Conservation (phyloP, 1,284 basidiomycete genomes). For the Athelia sp. region DNA sequence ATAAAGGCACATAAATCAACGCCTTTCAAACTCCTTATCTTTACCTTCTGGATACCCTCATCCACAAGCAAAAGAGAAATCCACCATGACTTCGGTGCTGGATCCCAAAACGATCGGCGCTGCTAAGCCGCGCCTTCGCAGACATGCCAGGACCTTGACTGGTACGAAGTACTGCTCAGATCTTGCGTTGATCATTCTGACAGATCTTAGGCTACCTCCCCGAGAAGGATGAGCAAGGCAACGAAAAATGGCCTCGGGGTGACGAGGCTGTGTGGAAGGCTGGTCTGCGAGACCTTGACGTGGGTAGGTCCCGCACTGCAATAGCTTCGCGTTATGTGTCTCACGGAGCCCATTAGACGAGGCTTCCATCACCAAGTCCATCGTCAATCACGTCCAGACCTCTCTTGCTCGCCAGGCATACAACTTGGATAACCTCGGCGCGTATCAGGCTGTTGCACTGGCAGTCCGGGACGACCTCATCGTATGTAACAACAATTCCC, state of each 20-base stretch:
- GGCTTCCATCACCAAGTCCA: conserved; percentile 67
- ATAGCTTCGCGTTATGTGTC: conserved; percentile 1
- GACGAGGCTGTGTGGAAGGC: conserved; percentile 79
- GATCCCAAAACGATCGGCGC: conserved; percentile 64
- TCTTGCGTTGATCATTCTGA: not conserved
- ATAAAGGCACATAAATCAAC: not conserved
- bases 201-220: conserved; percentile 57
- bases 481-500: conserved; percentile 31
- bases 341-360: conserved; percentile 37
- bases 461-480: conserved; percentile 84
- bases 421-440: conserved; percentile 80
- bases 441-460: conserved; percentile 77
- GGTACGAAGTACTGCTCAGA: conserved; percentile 32
- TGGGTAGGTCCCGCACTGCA: conserved; percentile 36
- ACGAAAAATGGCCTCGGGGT: conserved; percentile 83
- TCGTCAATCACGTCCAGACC: conserved; percentile 84
- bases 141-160: conserved; percentile 72
- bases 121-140: conserved; percentile 44
- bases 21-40: not conserved
- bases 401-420: conserved; percentile 84
- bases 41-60: not conserved
- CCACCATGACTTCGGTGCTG: conserved; percentile 44
- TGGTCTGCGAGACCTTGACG: conserved; percentile 53
- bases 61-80: not conserved
- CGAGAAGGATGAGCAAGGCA: conserved; percentile 67